Base-by-base conservation (phyloP, 202 grass and related monocot genomes). In the Cymbopogon flexuosus region DNA sequence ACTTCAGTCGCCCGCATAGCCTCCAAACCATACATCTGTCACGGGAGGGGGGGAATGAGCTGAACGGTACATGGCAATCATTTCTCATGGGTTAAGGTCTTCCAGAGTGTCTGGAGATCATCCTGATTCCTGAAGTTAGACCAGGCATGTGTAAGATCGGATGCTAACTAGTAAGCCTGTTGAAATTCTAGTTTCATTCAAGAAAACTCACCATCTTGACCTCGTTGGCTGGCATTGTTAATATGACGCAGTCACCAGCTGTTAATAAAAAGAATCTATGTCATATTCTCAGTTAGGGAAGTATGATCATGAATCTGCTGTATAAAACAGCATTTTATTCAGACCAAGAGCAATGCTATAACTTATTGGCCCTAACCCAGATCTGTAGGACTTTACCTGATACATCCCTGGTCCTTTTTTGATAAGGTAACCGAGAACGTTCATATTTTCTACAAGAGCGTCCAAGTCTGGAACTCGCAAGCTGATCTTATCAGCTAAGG, bases 391-490 rank as follows among this genome's bases (percentile, higher is more conserved):
- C 1, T 16, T 27, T 41, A 97, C 91, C 93, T 97, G 93, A 81
- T 89, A 91, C 34, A 78, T 90, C 31, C 80, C 89, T 45, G 70
- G 23, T n/a, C 93, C 82, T 79, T 93, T 97, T 19, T 75, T 23
- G 35, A 89, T 22, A 78, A 92, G 77, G 84, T n/a, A 88, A 39
- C 79, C 82, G 5, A 36, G 58, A 34, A 4, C 91, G 58, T 94
- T 89, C 75, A 97, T 64, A 18, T 72, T 93, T 8, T 91, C 89
- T 74, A 97, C 77, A 60, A 85, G 59, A 1, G 13, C 4, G 60
- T 94, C 89, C 9, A 91, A 67, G 65, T 94, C 81, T 65, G 89
- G 83, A 76, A 92, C 91, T 81, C n/a, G 76, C 59, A 97, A 84
- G 67, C 39, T 79, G 73, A 97, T 90, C 83, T 72, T 80, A 81